phyloP scores from a whole-genome alignment of 2,329 filamentous ascomycete genomes.

The Alternaria gaisen region DNA sequence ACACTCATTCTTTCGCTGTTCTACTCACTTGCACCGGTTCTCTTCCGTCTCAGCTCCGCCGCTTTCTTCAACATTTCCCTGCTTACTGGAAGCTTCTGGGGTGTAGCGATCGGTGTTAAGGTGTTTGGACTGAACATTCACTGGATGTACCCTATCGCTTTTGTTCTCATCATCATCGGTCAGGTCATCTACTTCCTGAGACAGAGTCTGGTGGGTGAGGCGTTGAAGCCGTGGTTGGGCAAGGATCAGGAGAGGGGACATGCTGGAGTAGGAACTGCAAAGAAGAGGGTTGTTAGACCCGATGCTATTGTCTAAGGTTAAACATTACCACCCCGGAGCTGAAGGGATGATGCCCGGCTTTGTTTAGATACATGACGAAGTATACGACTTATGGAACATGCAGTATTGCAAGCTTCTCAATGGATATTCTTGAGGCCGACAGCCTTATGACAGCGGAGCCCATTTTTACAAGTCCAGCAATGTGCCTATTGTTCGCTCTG shows the following conservation, averaged over 20 bases:
- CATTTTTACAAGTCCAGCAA: background rate
- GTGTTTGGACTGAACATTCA: slow-evolving; percentile 84
- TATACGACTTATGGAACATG: background rate
- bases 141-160: slow-evolving; percentile 94
- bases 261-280: slow-evolving; percentile 42
- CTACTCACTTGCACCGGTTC: slow-evolving; percentile 84
- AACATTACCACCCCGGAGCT: background rate
- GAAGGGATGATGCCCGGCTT: background rate
- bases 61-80: slow-evolving; percentile 97
- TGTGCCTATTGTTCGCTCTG: background rate
- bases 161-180: slow-evolving; percentile 88
- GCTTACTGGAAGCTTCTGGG: slow-evolving; percentile 96
- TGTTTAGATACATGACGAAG: background rate
- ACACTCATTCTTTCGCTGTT: slow-evolving; percentile 84
- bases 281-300: slow-evolving; percentile 40
- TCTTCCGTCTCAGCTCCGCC: slow-evolving; percentile 88
- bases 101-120: slow-evolving; percentile 86
- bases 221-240: slow-evolving; percentile 94
- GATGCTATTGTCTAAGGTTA: slow-evolving; percentile 36
- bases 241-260: slow-evolving; percentile 74
- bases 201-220: slow-evolving; percentile 83
- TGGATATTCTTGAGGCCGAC: background rate
- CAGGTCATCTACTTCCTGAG: slow-evolving; percentile 88
- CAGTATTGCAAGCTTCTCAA: background rate
- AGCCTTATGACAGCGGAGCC: background rate